Evolutionary conservation across 805 yeast genomes (phyloP).

Genomic region (Teunomyces atbi): DNA sequence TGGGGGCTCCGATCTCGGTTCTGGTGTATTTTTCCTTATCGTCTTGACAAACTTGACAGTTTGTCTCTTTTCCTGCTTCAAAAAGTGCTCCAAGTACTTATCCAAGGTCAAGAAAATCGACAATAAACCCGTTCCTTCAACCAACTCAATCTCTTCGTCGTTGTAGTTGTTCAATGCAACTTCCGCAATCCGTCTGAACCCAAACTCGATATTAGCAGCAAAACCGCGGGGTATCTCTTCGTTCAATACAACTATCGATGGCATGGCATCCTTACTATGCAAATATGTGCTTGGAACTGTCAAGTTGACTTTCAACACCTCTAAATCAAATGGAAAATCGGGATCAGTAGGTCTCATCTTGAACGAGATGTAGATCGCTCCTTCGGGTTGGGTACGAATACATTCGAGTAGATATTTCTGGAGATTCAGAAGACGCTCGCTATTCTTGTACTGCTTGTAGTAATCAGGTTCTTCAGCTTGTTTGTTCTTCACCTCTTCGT

Average conservation of each 20-base stretch:
- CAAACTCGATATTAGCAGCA: conserved; percentile 64
- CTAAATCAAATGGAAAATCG: conserved; percentile 67
- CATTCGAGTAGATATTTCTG: conserved; percentile 32
- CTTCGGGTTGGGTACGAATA: conserved; percentile 19
- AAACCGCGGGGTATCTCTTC: conserved; percentile 69
- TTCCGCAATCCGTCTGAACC: conserved; percentile 49
- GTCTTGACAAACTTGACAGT: conserved; percentile 59
- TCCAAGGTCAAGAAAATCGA: conserved; percentile 58
- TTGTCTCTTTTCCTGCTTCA: conserved; percentile 57
- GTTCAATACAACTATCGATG: conserved; percentile 57
- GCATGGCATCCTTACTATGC: conserved; percentile 30
- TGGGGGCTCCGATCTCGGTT: not conserved
- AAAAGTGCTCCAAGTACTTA: conserved; percentile 53
- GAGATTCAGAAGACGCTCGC: conserved; percentile 17
- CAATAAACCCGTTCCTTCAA: conserved; percentile 49
- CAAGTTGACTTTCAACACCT: conserved; percentile 50
- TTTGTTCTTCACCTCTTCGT: conserved; percentile 6
- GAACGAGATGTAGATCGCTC: conserved; percentile 41
- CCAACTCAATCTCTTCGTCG: conserved; percentile 30
- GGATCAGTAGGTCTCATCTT: conserved; percentile 62
- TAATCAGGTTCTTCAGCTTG: conserved; percentile 6
- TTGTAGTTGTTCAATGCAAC: conserved; percentile 19
- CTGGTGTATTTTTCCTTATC: conserved; percentile 8
- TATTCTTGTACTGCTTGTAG: conserved; percentile 6
- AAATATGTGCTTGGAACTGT: conserved; percentile 60